Evolutionary conservation across 2,329 filamentous ascomycete species (phyloP), one percentile per base, ranked within the genome.

Genomic region (Pseudogymnoascus sp.): DNA sequence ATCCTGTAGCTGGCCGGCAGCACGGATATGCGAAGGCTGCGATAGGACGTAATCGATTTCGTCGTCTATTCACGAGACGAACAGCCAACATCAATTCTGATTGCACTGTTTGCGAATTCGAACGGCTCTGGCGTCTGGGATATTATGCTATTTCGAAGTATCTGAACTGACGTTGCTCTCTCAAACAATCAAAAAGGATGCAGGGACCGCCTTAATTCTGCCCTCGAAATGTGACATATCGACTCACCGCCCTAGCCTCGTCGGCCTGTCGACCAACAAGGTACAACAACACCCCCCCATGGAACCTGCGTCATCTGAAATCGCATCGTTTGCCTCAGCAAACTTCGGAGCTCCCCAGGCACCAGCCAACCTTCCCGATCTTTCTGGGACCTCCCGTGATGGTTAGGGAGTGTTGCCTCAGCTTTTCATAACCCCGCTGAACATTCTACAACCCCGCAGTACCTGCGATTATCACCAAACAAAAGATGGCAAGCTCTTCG

Each of bases 401-500:
- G 50, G 50, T 56, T 21, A 56, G 50, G 50, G 50, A 56, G 50
- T 21, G 28, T 34, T 56, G 50, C 50, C 50, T 18, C 50, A 34
- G 28, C 28, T 36, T 34, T 14, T 56, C 50, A 56, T 8, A 56
- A 56, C 50, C 50, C 50, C 50, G 50, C 50, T 16, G 16, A 56
- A 18, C n/a, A 21, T 56, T 34, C 25, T 56, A 34, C n/a, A 34
- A 56, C 50, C 50, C 50, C 50, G 50, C 50, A 56, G 28, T 56
- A 21, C 28, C 18, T 56, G 10, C 10, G 28, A 56, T 34, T 56
- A 56, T 34, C 50, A 56, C 28, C 2, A 34, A 65, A 65, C 40
- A 61, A 65, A 64, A 63, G 62, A 74, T 73, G 71, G 69, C 69
- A 67, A 69, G 69, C 69, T 69, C 69, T 62, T 53, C 61, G 18